Evolutionary conservation across 208 protist genomes (phyloP).

Genomic region (Vickermania spadyakhi): DNA sequence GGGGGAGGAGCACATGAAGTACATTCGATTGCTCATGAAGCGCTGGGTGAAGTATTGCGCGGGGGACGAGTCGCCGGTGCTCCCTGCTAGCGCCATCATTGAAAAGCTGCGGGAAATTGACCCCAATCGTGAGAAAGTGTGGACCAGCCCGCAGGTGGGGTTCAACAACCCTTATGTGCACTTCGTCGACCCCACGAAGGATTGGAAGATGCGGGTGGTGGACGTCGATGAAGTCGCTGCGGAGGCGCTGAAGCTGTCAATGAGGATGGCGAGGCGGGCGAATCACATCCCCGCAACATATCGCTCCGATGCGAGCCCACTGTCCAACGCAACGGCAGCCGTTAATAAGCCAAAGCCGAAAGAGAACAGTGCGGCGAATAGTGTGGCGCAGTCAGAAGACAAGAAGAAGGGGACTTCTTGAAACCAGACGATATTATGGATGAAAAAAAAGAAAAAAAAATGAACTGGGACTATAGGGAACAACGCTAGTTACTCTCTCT

Average conservation of each 20-base stretch:
- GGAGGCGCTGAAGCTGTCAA: not conserved
- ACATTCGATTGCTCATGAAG: slow-evolving; percentile 4
- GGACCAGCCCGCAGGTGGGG: slow-evolving; percentile 6
- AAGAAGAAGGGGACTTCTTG: too few relatives aligned
- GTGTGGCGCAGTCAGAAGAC: too few relatives aligned
- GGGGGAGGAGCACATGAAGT: slow-evolving; percentile 10
- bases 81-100: slow-evolving; percentile 2
- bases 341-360: too few relatives aligned
- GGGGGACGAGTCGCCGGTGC: not conserved
- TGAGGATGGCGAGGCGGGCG: too few relatives aligned
- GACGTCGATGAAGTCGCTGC: not conserved
- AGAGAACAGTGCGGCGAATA: too few relatives aligned
- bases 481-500: too few relatives aligned
- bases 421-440: too few relatives aligned
- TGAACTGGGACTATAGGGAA: too few relatives aligned
- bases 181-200: not conserved
- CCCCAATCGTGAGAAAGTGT: slow-evolving; percentile 7
- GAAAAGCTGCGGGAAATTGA: slow-evolving; percentile 3
- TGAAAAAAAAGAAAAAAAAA: too few relatives aligned
- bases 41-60: slow-evolving; percentile 5
- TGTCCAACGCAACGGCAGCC: too few relatives aligned
- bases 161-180: slow-evolving; percentile 4
- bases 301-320: too few relatives aligned
- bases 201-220: not conserved
- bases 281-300: too few relatives aligned